Base-by-base conservation (phyloP, 495 filamentous ascomycete genomes). In the Podospora tetraspora region DNA sequence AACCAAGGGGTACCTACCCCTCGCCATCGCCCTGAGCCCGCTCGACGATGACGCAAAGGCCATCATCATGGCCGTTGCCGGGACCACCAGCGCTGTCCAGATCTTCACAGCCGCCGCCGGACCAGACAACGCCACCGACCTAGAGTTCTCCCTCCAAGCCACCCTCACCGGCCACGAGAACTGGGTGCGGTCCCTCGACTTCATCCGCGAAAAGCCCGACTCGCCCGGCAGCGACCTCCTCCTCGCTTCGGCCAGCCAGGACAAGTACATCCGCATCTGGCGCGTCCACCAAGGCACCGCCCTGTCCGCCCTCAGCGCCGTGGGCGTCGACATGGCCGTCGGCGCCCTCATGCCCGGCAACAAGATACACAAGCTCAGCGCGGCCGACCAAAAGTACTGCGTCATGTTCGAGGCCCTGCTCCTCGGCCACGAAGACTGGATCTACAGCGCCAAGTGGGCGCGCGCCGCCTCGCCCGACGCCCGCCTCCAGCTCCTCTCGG, bases 361-460 rank as follows among this genome's bases (percentile, higher is more conserved):
- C 77, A 98, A 97, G 79, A 89, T 91, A 3, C 92, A 97, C 76
- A 82, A 88, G 70, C 83, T 88, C 30, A 77, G 77, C 22, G 81
- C 81, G 0, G 80, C 78, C 2, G 86, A 81, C 43, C 75, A 74
- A 9, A 81, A 85, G 57, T 96, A 90, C 78, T 92, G 89, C 30
- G 82, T 96, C 60, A 97, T 93, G 0, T 98, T 98, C 69, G 96
- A 98, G 79, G 96, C 96, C 8, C 83, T 99, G 13, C 85, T 99
- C 10, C 87, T 98, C 25, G 95, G 96, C 22, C 96, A 98, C 73
- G 95, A 99, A 72, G 95, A 99, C 73, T 99, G 95, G 95, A 92
- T 99, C 25, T 97, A 96, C 75, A 93, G 91, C 63, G 86, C 91
- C 0, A 81, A 82, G 52, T 99, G 95, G 95, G 83, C 84, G 32